Percentiles rank a stretch among this genome's conserved stretches.
Conservation (phyloP, 768 basidiomycete genomes). For the Amanita pallidorosea region DNA sequence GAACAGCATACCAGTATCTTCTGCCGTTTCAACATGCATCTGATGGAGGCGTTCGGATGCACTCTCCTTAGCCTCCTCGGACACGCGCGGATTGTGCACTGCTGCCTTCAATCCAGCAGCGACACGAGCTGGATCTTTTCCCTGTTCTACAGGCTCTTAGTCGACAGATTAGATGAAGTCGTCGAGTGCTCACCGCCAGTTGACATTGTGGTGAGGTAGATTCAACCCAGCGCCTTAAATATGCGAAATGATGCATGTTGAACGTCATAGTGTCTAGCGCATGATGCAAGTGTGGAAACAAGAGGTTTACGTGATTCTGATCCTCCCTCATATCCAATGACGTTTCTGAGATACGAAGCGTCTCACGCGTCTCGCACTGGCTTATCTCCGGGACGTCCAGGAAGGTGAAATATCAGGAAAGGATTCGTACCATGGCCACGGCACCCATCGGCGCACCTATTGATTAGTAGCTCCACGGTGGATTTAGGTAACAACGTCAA, state of each 20-base stretch:
- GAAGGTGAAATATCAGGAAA: too few species aligned
- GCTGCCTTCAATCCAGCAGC: slow-evolving; percentile 48
- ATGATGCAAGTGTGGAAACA: slow-evolving; percentile 3
- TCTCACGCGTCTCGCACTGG: neutral
- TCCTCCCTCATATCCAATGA: neutral
- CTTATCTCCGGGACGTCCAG: too few species aligned
- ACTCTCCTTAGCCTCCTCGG: slow-evolving; percentile 39
- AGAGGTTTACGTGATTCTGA: neutral
- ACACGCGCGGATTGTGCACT: slow-evolving; percentile 47
- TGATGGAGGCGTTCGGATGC: slow-evolving; percentile 35
- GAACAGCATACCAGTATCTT: neutral
- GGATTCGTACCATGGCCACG: too few species aligned
- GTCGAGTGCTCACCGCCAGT: neutral
- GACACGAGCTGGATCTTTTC: slow-evolving; percentile 12
- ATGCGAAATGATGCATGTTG: neutral
- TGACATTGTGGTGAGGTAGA: neutral
- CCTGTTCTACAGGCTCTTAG: neutral
- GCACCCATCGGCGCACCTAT: neutral
- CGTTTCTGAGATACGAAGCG: neutral
- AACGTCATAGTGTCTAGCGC: neutral
- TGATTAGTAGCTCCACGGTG: slow-evolving; percentile 4
- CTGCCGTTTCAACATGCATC: slow-evolving; percentile 11
- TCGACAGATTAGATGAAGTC: neutral
- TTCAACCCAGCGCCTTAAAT: neutral
- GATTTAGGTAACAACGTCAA: neutral